phyloP scores from a whole-genome alignment of 2,329 filamentous ascomycete genomes.

The Aotearoamyces nothofagi region DNA sequence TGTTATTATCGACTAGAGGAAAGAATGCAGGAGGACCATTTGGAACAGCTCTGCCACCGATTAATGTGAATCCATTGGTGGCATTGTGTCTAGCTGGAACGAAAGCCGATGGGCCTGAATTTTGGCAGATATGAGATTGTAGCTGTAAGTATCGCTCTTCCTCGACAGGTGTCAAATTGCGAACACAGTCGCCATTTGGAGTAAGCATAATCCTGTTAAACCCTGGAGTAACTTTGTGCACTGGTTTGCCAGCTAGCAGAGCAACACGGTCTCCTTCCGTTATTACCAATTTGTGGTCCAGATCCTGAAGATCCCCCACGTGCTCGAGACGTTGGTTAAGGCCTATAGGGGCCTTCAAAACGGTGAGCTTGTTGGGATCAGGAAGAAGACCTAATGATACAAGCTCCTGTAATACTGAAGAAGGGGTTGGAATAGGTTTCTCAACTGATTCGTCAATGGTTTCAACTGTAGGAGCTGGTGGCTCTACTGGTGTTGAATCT shows the following conservation, averaged over 20 bases:
- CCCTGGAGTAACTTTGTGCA: conserved; percentile 48
- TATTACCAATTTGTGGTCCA: conserved; percentile 28
- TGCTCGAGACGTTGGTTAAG: conserved; percentile 20
- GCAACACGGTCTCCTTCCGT: conserved; percentile 37
- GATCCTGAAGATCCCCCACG: conserved; percentile 9
- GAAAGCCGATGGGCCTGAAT: conserved; percentile 38
- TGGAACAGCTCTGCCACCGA: conserved; percentile 49
- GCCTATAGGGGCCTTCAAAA: conserved; percentile 24
- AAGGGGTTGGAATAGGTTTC: conserved; percentile 16
- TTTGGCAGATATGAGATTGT: conserved; percentile 40
- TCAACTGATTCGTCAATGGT: conserved; percentile 15
- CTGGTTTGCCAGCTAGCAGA: conserved; percentile 38
- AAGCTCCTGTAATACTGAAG: conserved; percentile 23
- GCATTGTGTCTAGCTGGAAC: conserved; percentile 38
- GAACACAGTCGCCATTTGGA: conserved; percentile 62
- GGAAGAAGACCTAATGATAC: conserved; percentile 20
- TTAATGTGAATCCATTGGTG: conserved; percentile 41
- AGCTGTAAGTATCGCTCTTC: conserved; percentile 57
- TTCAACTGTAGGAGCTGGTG: conserved; percentile 8
- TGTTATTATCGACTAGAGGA: conserved; percentile 23
- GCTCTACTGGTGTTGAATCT: conserved; percentile 9
- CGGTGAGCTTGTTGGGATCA: conserved; percentile 22
- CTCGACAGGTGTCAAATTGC: conserved; percentile 51
- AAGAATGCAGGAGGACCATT: conserved; percentile 49
- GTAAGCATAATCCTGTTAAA: conserved; percentile 54